Evolutionary conservation across 2,329 filamentous ascomycete species (phyloP), one percentile per base, ranked within the genome.

Genomic region (Exophiala sp.): DNA sequence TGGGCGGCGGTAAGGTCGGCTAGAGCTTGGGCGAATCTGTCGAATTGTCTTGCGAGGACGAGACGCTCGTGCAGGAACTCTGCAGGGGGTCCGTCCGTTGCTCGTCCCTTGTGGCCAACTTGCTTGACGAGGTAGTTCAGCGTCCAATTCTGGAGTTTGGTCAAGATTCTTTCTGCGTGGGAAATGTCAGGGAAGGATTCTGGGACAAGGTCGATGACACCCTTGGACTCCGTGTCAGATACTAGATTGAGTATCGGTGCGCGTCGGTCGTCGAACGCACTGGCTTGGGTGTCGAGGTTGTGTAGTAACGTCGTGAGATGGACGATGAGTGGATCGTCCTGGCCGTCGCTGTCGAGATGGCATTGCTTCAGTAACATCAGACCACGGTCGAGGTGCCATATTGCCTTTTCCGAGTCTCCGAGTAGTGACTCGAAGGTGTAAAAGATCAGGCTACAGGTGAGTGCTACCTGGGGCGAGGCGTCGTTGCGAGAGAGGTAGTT

Each of bases 381-480:
- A 8, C 63, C 62, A 9, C 58, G 62, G 47, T 66, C 58, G 1
- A 66, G 62, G 48, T 66, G 64, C 49, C 57, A 62, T 18, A 64
- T 63, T 0, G 62, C 64, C 21, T 62, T 56, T 14, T 32, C 20
- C 1, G 58, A 45, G 41, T 66, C 60, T 1, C 64, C 64, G 1
- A 65, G 39, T 0, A 66, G 58, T 12, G 60, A 61, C 45, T 67
- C 64, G 16, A 64, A 65, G 4, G 61, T 54, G 49, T 64, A 65
- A 14, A 65, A 66, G 2, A 67, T 57, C 1, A 64, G 36, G 42
- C 65, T 65, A 50, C 65, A 67, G 18, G 63, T 59, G 5, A 67
- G 55, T 0, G 63, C 62, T 7, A 58, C 58, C 39, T 63, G 63
- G 1, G 50, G 45, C 0, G 62, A 62, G 2, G 63, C 63, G 18